Base-by-base conservation (phyloP, 768 basidiomycete genomes). In the Mycena capillaripes region DNA sequence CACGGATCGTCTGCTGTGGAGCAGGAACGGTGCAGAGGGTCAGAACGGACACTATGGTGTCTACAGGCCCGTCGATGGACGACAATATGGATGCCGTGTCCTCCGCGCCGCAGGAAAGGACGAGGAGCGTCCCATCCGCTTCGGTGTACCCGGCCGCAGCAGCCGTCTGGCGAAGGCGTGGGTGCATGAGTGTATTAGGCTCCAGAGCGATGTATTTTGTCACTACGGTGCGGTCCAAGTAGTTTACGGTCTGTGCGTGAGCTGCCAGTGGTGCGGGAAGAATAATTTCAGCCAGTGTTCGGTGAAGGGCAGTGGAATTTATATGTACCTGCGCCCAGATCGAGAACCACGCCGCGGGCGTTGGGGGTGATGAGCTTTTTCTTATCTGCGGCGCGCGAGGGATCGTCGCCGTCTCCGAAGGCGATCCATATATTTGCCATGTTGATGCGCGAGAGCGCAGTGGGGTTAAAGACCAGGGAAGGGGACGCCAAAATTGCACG, bases 121-220 rank as follows among this genome's bases (percentile, higher is more conserved):
- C 86, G 59, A 89, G 48, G 4, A 94, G 82, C 0, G 88, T 84
- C 5, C 89, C 89, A 25, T 85, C 83, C 12, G 81, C 79, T 74
- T 92, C 91, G 21, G 69, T 81, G 78, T 85, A 92, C 3, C 92
- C 92, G 12, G 83, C 86, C 2, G 78, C 77, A 30, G 81, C 76
- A 8, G 92, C 93, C 14, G 76, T 77, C 4, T 76, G 78, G 29
- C 90, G 86, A 44, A 95, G 87, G 21, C 83, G 76, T 3, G 82
- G 66, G 76, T 94, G 92, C 92, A 94, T 93, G 69, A 82, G 79
- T 6, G 73, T 67, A 75, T 94, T 95, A 14, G 94, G 93, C 76
- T 95, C 93, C 8, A 95, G 78, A 0, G 93, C 93, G 50, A 94
- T 82, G 73, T 95, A 94, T 79, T 85, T 89, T 1, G 88, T 86